A percentile compares a stretch with the other conserved stretches of the same genome.
Conservation (phyloP, 2,329 filamentous ascomycete genomes). For the Saccharata proteae region DNA sequence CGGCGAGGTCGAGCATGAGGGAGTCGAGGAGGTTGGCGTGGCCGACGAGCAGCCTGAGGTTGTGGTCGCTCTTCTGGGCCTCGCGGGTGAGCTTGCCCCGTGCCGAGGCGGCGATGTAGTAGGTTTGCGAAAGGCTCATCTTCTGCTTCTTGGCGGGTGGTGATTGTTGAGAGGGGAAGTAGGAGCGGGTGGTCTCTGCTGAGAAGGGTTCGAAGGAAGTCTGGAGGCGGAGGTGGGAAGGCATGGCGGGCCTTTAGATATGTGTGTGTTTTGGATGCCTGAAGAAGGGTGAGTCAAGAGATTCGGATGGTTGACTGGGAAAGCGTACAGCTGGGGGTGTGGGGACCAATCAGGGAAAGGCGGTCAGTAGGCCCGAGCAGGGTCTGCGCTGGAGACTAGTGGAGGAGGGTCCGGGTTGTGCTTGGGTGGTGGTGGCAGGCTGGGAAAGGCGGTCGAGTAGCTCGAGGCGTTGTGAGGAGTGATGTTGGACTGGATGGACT, state of each 20-base stretch:
- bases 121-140: conserved; percentile 97
- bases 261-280: conserved; percentile 4
- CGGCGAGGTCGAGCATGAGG: conserved; percentile 81
- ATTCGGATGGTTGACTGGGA: conserved; percentile 5
- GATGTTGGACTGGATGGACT: no score
- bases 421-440: no score
- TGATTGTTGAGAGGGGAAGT: conserved; percentile 20
- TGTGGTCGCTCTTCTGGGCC: conserved; percentile 81
- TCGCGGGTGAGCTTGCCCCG: conserved; percentile 90
- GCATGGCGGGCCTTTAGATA: conserved; percentile 25
- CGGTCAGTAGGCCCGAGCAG: no score
- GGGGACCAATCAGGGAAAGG: no score
- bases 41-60: conserved; percentile 88
- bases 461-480: no score
- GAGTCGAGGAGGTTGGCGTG: conserved; percentile 97
- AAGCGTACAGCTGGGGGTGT: no score
- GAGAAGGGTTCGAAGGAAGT: conserved; percentile 33
- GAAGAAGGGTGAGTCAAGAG: conserved; percentile 8
- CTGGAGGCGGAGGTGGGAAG: conserved; percentile 38
- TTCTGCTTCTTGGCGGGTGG: conserved; percentile 53
- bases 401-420: no score
- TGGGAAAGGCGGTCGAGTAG: no score
- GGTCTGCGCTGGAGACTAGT: no score
- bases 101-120: conserved; percentile 95
- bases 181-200: conserved; percentile 31